phyloP scores from a whole-genome alignment of 1,139 yeast species.

The Lodderomyces pseudojiufengensis region DNA sequence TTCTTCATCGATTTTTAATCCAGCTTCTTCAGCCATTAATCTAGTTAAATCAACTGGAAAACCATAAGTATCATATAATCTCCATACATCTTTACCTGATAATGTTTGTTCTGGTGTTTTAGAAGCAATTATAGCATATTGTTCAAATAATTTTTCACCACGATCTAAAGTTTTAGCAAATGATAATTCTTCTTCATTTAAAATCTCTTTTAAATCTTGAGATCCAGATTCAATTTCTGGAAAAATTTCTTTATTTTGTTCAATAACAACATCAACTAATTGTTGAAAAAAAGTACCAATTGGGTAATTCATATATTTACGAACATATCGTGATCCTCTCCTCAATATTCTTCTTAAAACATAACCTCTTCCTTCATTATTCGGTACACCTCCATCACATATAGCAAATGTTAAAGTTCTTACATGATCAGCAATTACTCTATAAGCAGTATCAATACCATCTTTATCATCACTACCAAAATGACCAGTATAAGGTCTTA shows the following conservation, averaged over 20 bases:
- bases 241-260: slow-evolving; percentile 81
- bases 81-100: slow-evolving; percentile 95
- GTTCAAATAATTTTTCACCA: slow-evolving; percentile 95
- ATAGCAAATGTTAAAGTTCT: slow-evolving; percentile 94
- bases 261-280: slow-evolving; percentile 89
- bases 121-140: slow-evolving; percentile 80
- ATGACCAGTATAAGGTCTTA: slow-evolving; percentile 84
- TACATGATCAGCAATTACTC: slow-evolving; percentile 97
- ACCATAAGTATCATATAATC: slow-evolving; percentile 98
- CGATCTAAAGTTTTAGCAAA: slow-evolving; percentile 94
- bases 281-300: slow-evolving; percentile 91
- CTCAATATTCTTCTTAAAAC: slow-evolving; percentile 94
- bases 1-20: slow-evolving; percentile 84
- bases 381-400: slow-evolving; percentile 98
- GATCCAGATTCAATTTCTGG: slow-evolving; percentile 81
- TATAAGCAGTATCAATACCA: slow-evolving; percentile 95
- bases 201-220: slow-evolving; percentile 77
- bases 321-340: slow-evolving; percentile 96
- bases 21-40: slow-evolving; percentile 98
- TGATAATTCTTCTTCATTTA: slow-evolving; percentile 93
- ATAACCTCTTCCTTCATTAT: slow-evolving; percentile 98
- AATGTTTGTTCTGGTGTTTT: slow-evolving; percentile 71
- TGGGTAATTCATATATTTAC: slow-evolving; percentile 94
- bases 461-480: slow-evolving; percentile 90
- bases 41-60: slow-evolving; percentile 98